Percentiles rank a stretch among this genome's conserved stretches.
Conservation (phyloP, 2,329 filamentous ascomycete genomes). For the Monosporascus cannonballus region DNA sequence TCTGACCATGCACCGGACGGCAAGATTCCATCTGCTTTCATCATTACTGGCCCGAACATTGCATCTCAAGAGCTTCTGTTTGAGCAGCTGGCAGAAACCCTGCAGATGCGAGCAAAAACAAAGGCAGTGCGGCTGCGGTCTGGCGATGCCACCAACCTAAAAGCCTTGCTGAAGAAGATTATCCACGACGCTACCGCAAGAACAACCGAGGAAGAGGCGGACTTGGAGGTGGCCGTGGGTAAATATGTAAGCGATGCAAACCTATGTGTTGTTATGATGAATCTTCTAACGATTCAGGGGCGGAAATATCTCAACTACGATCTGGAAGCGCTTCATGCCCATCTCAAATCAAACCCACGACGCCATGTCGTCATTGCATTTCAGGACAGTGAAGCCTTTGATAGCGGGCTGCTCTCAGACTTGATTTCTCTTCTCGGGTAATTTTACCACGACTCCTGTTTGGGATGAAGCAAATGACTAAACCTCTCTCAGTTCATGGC, state of each 20-base stretch:
- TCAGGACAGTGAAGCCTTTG: slow-evolving; percentile 79
- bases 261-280: slow-evolving; percentile 2
- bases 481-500: slow-evolving; percentile 47
- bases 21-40: slow-evolving; percentile 62
- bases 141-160: slow-evolving; percentile 66
- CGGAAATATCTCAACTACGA: slow-evolving; percentile 72
- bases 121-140: slow-evolving; percentile 63
- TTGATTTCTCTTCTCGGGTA: slow-evolving; percentile 64
- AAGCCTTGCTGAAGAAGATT: slow-evolving; percentile 64
- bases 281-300: slow-evolving; percentile 35
- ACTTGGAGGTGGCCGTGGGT: slow-evolving; percentile 37
- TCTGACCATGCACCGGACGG: slow-evolving; percentile 24
- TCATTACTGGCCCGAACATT: slow-evolving; percentile 73
- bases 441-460: slow-evolving; percentile 27
- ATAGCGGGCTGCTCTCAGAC: slow-evolving; percentile 65
- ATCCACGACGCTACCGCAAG: slow-evolving; percentile 58
- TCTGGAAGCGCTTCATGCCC: slow-evolving; percentile 61
- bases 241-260: slow-evolving; percentile 37
- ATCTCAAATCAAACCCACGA: slow-evolving; percentile 45
- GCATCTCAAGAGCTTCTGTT: slow-evolving; percentile 71
- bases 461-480: slow-evolving; percentile 1
- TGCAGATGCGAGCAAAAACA: slow-evolving; percentile 41
- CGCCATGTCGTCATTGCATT: slow-evolving; percentile 65
- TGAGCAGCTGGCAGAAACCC: slow-evolving; percentile 56
- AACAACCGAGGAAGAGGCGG: slow-evolving; percentile 47